These are phyloP conservation scores for Ophiostoma tasmaniense DNA, from an alignment of 2,329 filamentous ascomycete species.

Conservation along the genomic window DNA sequence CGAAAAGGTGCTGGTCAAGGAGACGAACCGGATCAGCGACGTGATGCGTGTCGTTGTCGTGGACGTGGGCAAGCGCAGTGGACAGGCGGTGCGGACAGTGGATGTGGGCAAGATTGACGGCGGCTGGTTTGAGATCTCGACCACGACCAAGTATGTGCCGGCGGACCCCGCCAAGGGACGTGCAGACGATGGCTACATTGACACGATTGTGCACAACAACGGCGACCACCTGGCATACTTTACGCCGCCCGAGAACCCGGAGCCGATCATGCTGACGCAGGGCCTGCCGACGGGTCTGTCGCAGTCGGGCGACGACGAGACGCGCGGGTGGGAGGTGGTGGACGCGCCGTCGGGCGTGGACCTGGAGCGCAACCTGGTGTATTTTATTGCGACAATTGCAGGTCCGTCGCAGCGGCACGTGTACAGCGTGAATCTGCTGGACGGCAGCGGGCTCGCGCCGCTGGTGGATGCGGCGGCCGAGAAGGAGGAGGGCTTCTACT, in stretches of 20 bases:
- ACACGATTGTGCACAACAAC: slow-evolving; percentile 77
- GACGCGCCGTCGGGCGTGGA: slow-evolving; percentile 78
- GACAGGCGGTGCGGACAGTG: slow-evolving; percentile 68
- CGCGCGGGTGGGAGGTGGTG: slow-evolving; percentile 74
- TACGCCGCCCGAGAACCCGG: slow-evolving; percentile 69
- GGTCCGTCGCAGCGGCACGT: slow-evolving; percentile 84
- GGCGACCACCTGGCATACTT: slow-evolving; percentile 93
- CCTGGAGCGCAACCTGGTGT: slow-evolving; percentile 75
- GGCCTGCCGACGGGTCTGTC: slow-evolving; percentile 35
- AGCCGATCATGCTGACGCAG: slow-evolving; percentile 78
- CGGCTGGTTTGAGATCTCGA: slow-evolving; percentile 93
- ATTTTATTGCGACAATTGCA: slow-evolving; percentile 81
- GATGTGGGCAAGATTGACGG: slow-evolving; percentile 82
- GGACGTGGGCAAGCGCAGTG: slow-evolving; percentile 64
- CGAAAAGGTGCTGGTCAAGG: slow-evolving; percentile 73
- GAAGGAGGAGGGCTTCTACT: slow-evolving; percentile 57
- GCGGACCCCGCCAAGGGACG: slow-evolving; percentile 70
- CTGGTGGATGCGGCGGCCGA: slow-evolving; percentile 60
- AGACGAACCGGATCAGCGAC: slow-evolving; percentile 92
- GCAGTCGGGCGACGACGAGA: background rate
- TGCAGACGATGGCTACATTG: slow-evolving; percentile 80
- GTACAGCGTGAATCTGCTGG: slow-evolving; percentile 79
- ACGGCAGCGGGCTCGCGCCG: slow-evolving; percentile 63
- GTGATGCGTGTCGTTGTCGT: slow-evolving; percentile 80
- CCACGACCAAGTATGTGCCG: slow-evolving; percentile 77